Evolutionary conservation across 352 stramenopile species (phyloP).

Genomic region (Pythium volutum): DNA sequence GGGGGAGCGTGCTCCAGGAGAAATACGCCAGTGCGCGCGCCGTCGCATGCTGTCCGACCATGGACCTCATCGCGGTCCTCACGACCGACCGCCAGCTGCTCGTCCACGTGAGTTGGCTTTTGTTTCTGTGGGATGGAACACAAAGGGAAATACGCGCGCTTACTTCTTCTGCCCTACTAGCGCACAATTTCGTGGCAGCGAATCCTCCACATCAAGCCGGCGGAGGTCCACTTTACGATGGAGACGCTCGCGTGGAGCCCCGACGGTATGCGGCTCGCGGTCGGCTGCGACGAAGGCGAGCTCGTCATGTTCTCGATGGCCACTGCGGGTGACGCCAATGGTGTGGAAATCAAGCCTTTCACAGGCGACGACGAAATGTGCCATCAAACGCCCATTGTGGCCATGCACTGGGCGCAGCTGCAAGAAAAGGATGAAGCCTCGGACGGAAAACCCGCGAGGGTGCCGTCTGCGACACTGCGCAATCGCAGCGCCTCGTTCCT

Average conservation of each 20-base stretch:
- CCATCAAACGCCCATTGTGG: slow-evolving; percentile 43
- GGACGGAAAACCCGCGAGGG: background rate
- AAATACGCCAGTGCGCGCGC: slow-evolving; percentile 53
- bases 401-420: slow-evolving; percentile 49
- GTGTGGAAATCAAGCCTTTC: slow-evolving; percentile 22
- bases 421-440: background rate
- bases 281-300: slow-evolving; percentile 67
- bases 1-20: slow-evolving; percentile 64
- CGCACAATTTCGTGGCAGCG: slow-evolving; percentile 76
- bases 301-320: slow-evolving; percentile 71
- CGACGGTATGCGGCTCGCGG: slow-evolving; percentile 56
- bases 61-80: slow-evolving; percentile 75
- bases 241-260: slow-evolving; percentile 58
- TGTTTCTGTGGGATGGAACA: background rate
- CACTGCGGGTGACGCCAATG: slow-evolving; percentile 26
- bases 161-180: slow-evolving; percentile 22
- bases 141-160: background rate
- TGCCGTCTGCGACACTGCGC: slow-evolving; percentile 4
- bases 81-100: slow-evolving; percentile 65
- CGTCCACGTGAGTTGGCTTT: slow-evolving; percentile 53
- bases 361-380: slow-evolving; percentile 26
- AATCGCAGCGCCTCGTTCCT: slow-evolving; percentile 8
- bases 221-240: slow-evolving; percentile 56
- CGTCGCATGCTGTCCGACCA: slow-evolving; percentile 64
- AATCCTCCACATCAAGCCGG: slow-evolving; percentile 62